Conservation (phyloP, 371 early-diverging fungal species). For the Entomophthora muscae region DNA sequence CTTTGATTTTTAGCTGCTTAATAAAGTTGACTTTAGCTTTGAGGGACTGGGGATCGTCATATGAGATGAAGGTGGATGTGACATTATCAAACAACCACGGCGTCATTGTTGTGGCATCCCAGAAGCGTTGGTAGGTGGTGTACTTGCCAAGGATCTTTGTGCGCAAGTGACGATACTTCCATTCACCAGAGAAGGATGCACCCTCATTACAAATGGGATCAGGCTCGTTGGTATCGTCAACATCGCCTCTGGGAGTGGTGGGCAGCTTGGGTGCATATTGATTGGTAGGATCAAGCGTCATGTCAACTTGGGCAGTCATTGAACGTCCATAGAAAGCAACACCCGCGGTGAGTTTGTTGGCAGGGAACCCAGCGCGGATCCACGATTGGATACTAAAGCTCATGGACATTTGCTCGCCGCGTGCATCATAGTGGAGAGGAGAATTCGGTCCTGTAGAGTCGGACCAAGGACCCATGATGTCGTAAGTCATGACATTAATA, state of each 20-base stretch:
- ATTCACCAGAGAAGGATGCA: constrained; percentile 31
- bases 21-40: constrained; percentile 33
- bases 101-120: constrained; percentile 39
- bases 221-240: constrained; percentile 19
- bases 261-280: constrained; percentile 8
- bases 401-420: constrained; percentile 12
- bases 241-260: constrained; percentile 22
- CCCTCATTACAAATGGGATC: constrained; percentile 28
- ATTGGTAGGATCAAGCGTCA: constrained; percentile 13
- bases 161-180: constrained; percentile 47
- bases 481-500: constrained; percentile 35
- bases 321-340: constrained; percentile 40
- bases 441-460: constrained; percentile 39
- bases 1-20: constrained; percentile 25
- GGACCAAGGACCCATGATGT: constrained; percentile 28
- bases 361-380: constrained; percentile 36
- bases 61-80: constrained; percentile 32
- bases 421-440: constrained; percentile 22
- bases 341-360: constrained; percentile 34
- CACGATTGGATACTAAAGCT: constrained; percentile 20
- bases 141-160: constrained; percentile 24
- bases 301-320: constrained; percentile 14
- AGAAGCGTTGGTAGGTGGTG: constrained; percentile 32
- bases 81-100: constrained; percentile 47
- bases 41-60: constrained; percentile 39